Evolutionary conservation across 768 basidiomycete species (phyloP), one percentile per base, ranked within the genome.

Genomic region (Termitomyces bulborhizus): DNA sequence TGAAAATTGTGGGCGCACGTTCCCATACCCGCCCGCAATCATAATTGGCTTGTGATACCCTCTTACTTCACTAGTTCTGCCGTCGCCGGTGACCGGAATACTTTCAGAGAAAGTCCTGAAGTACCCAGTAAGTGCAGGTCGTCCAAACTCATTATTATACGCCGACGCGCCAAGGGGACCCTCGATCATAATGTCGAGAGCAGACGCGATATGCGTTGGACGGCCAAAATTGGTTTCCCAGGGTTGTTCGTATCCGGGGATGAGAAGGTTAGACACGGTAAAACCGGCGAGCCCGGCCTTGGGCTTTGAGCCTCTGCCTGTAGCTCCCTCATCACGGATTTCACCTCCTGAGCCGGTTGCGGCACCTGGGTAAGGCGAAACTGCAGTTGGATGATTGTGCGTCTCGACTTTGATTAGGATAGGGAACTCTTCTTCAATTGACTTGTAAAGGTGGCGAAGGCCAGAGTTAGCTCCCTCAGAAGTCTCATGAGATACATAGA

Each of bases 21-120:
- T 98, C 4, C 97, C 97, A 59, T 94, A 84, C 26, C 97, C 97
- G 18, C 97, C 97, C 7, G 97, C 96, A 60, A 99, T 89, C 97
- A 99, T 99, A 75, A 99, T 97, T 13, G 97, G 97, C 69, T 99
- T 99, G 74, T 98, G 97, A 70, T 98, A 99, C 0, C 97, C 97
- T 52, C 95, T 75, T n/a, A 93, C 73, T 67, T 93, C 89, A 27
- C 70, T 71, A 62, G 69, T 64, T 50, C 66, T 58, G 4, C 76
- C 78, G 39, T 81, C 81, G 36, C 69, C 67, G 8, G 75, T 71
- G 31, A 82, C 67, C 21, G 85, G 79, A 1, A 93, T 77, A 44
- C 81, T 78, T 69, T 97, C 91, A 11, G 86, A 79, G 71, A 97
- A 98, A 0, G 97, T 96, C 46, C 97, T 86, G 78, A 95, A 98